These are phyloP conservation scores for Ceratocystis eucalypticola DNA, from an alignment of 2,329 filamentous ascomycete genomes.

Conservation along the genomic window DNA sequence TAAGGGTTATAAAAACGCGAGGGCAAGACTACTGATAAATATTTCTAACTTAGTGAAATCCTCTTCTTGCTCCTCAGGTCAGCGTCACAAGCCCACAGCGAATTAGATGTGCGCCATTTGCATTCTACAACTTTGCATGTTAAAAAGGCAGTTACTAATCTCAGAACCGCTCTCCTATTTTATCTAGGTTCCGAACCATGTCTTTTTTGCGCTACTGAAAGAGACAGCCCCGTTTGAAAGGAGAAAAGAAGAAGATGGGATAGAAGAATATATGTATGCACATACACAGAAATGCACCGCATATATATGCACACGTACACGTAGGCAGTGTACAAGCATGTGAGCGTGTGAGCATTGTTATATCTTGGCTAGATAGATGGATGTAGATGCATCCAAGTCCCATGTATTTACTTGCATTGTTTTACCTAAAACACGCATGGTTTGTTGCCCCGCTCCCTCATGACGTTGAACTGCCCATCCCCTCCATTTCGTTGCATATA, in stretches of 20 bases:
- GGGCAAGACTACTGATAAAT: background rate
- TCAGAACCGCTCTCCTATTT: background rate
- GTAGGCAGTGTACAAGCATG: background rate
- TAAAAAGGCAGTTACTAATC: background rate
- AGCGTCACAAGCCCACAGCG: background rate
- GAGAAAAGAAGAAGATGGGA: background rate
- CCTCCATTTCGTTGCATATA: background rate
- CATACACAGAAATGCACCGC: background rate
- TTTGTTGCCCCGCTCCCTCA: background rate
- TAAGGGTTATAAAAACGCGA: background rate
- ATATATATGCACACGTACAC: background rate
- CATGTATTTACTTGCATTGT: slow-evolving; percentile 3
- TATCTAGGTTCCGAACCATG: background rate
- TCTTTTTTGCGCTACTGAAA: background rate
- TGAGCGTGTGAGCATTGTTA: background rate
- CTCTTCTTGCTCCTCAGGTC: background rate
- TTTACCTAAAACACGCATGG: slow-evolving; percentile 8
- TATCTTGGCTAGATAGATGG: background rate
- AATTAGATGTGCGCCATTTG: slow-evolving; percentile 1
- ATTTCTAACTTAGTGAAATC: background rate
- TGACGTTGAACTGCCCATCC: slow-evolving; percentile 3
- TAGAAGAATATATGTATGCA: slow-evolving; percentile 3
- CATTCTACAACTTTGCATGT: background rate
- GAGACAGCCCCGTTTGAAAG: background rate
- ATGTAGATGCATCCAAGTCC: background rate